Base-by-base conservation (phyloP, 148 eudicot species). In the Vaccinium corymbosum region DNA sequence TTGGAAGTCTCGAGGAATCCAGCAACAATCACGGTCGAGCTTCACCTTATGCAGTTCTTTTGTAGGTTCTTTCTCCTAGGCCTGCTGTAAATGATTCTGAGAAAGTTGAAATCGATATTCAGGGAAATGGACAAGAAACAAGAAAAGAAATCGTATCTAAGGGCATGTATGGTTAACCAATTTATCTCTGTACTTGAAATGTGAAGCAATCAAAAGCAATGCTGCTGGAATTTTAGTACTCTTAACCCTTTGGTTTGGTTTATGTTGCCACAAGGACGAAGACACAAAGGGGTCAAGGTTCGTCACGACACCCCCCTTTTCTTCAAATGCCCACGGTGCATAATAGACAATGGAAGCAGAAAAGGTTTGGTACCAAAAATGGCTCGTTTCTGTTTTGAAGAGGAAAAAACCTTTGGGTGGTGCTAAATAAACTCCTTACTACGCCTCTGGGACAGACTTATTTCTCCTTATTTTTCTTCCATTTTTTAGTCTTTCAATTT, bases 31-130 rank as follows among this genome's bases (percentile, higher is more conserved):
- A 49, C 15, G 42, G 14, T 11, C 25, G 3, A 48, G n/a, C 27
- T 42, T 48, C 46, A 48, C 57, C 49, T 16, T 48, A 9, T 50
- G 79, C 46, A 42, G 32, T n/a, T n/a, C 79, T 76, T 20, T 48
- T 9, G 52, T 50, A 73, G 77, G 77, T 73, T 73, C 50, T 73
- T 73, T 75, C 20, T 71, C 76, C 76, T 16, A 9, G 50, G 79
- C 17, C 55, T 76, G 27, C 79, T 48, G 22, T 42, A 12, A 76
- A 20, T 11, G 13, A 76, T 48, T 42, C 48, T 48, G 49, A 53
- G 79, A 10, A 46, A 17, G 25, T 46, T 20, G 55, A 42, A 76
- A 76, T 76, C 53, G n/a, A n/a, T 19, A 10, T n/a, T n/a, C 29
- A n/a, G 22, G 66, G 19, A n/a, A 35, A 68, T 1, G 22, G 7